Evolutionary conservation across 2,329 filamentous ascomycete species (phyloP).

Genomic region (Corniculantispora saksenae): DNA sequence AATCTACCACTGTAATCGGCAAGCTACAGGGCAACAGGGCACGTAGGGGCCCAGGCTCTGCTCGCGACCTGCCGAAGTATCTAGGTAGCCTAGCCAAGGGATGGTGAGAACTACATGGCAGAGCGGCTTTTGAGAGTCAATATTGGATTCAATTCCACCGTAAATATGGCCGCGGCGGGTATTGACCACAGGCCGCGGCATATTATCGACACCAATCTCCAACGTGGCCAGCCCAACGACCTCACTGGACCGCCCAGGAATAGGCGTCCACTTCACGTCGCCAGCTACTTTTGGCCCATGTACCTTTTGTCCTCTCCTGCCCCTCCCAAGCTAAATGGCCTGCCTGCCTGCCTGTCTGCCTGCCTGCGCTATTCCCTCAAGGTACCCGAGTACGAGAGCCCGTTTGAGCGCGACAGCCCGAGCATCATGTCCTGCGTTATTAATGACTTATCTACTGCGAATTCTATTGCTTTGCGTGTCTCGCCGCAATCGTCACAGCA

Average conservation of each 20-base stretch:
- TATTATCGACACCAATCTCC: background rate
- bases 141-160: too few relatives aligned
- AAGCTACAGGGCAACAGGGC: background rate
- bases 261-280: background rate
- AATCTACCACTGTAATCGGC: background rate
- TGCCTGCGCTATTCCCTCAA: background rate
- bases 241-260: background rate
- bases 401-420: background rate
- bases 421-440: background rate
- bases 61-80: too few relatives aligned
- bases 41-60: background rate
- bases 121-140: too few relatives aligned
- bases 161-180: background rate
- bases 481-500: background rate
- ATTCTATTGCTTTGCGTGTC: background rate
- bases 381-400: background rate
- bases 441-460: too few relatives aligned
- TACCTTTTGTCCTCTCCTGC: background rate
- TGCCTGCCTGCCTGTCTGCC: background rate
- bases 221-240: conserved; percentile 5
- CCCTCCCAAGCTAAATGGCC: too few relatives aligned
- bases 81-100: too few relatives aligned
- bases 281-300: background rate
- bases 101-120: background rate
- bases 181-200: background rate